A percentile compares a stretch with the other conserved stretches of the same genome.
Evolutionary conservation across 345 rosid species (phyloP).

Genomic region (Adansonia digitata): DNA sequence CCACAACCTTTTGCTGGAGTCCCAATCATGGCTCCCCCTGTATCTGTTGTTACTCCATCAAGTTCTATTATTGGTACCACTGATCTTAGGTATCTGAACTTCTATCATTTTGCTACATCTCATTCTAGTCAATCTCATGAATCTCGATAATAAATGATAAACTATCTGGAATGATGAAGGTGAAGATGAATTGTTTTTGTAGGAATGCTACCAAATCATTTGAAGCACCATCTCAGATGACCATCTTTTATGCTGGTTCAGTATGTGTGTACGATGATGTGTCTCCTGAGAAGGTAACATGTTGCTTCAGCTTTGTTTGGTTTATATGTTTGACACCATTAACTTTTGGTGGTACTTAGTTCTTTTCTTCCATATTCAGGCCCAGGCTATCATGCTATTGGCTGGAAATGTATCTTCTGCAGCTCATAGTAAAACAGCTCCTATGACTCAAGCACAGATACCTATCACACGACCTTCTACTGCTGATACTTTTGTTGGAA

Average conservation of each 20-base stretch:
- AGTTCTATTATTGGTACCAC: conserved; percentile 56
- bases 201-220: conserved; percentile 45
- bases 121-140: background rate
- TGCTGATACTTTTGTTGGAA: conserved; percentile 20
- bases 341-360: conserved; percentile 10
- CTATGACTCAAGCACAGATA: conserved; percentile 32
- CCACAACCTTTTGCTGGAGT: conserved; percentile 47
- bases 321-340: background rate
- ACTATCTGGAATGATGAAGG: background rate
- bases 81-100: conserved; percentile 49
- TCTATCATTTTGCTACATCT: background rate
- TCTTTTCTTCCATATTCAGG: conserved; percentile 39
- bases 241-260: conserved; percentile 66
- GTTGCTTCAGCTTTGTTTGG: background rate
- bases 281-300: conserved; percentile 59
- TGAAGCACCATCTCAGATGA: conserved; percentile 53
- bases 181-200: conserved; percentile 19
- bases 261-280: conserved; percentile 67
- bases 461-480: conserved; percentile 30
- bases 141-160: background rate
- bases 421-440: conserved; percentile 34
- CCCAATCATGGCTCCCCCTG: conserved; percentile 47
- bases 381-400: conserved; percentile 70
- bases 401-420: conserved; percentile 56
- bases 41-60: conserved; percentile 37